phyloP scores from a whole-genome alignment of 208 protist species.

The Borovskyia barvae region DNA sequence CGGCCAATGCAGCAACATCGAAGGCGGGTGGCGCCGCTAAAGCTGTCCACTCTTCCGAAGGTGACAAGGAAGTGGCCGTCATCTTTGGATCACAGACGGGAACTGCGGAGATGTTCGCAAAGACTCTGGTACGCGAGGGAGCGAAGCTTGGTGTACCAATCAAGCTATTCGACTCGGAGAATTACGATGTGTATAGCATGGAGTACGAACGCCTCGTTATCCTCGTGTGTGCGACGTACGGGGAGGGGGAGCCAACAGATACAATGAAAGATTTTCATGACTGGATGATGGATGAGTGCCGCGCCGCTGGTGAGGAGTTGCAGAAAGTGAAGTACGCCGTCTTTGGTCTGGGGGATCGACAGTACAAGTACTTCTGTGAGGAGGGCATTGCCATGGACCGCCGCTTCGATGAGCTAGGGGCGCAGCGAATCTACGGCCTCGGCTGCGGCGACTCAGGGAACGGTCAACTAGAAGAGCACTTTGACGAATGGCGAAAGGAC shows the following conservation, averaged over 20 bases:
- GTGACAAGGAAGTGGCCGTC: conserved; percentile 60
- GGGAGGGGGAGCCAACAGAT: conserved; percentile 91
- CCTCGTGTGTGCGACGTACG: conserved; percentile 87
- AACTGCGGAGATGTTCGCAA: conserved; percentile 89
- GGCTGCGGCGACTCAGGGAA: conserved; percentile 74
- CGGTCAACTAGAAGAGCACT: conserved; percentile 85
- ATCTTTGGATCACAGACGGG: conserved; percentile 89
- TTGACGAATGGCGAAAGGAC: conserved; percentile 81
- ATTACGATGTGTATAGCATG: conserved; percentile 57
- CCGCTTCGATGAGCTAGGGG: conserved; percentile 86
- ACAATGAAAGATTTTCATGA: conserved; percentile 88
- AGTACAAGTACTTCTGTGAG: conserved; percentile 91
- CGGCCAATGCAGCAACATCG: background rate
- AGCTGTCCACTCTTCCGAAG: background rate
- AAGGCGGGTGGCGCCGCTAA: background rate
- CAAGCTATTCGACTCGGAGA: conserved; percentile 59
- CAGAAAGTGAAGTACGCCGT: conserved; percentile 80
- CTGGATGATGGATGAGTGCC: conserved; percentile 75
- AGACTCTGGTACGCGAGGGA: conserved; percentile 75
- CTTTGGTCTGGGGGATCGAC: conserved; percentile 87
- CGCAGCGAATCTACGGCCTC: conserved; percentile 75
- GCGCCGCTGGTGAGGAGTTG: conserved; percentile 58
- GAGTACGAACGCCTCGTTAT: conserved; percentile 71
- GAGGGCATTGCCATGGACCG: conserved; percentile 85
- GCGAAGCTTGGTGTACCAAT: conserved; percentile 64